phyloP scores from a whole-genome alignment of 176 grass and related monocot genomes.

The Hsuehochloa calcarea region DNA sequence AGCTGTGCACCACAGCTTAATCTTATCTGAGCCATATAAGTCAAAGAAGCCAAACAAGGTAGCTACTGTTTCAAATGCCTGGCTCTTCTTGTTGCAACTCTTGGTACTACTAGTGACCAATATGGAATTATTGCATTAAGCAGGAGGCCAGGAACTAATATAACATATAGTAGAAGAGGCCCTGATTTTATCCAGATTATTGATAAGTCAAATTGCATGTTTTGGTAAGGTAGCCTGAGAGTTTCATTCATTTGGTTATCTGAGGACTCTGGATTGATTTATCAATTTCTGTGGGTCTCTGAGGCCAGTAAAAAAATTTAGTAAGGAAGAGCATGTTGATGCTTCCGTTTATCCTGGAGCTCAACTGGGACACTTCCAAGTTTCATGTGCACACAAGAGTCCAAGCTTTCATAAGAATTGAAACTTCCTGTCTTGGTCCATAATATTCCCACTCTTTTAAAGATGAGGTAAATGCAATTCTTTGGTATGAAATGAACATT shows the following conservation, averaged over 20 bases:
- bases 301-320: not conserved
- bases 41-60: slow-evolving; percentile 60
- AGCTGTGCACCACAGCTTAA: slow-evolving; percentile 82
- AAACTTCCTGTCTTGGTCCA: not conserved
- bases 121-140: slow-evolving; percentile 13
- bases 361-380: not conserved
- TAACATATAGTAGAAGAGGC: not conserved
- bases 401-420: not conserved
- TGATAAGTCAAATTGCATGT: not conserved
- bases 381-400: not conserved
- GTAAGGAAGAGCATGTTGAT: not conserved
- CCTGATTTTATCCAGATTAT: not conserved
- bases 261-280: slow-evolving; percentile 1
- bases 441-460: slow-evolving; percentile 1
- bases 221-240: not conserved
- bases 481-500: slow-evolving; percentile 3
- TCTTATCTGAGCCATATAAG: slow-evolving; percentile 73
- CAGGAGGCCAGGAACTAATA: slow-evolving; percentile 10
- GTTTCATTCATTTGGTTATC: not conserved
- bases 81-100: slow-evolving; percentile 11
- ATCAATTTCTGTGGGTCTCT: not conserved
- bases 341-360: not conserved
- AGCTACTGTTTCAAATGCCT: slow-evolving; percentile 18
- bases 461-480: not conserved
- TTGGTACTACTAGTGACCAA: not conserved